Base-by-base conservation (phyloP, 192 early-diverging fungal species). In the Phlyctochytrium bullatum region DNA sequence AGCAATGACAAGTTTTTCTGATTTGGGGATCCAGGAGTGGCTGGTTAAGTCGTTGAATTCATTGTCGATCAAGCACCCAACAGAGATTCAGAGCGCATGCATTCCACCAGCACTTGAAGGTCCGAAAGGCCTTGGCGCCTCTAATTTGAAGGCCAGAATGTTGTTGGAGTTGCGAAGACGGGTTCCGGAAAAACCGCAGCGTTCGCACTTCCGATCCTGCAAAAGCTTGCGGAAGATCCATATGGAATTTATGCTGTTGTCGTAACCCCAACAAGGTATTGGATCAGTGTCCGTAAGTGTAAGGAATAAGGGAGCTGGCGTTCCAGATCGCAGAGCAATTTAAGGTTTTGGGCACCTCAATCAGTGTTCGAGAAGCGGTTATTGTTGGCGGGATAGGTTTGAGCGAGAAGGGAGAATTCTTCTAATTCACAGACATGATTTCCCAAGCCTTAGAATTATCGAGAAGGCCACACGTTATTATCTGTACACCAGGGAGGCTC, bases 271-370 rank as follows among this genome's bases (percentile, higher is more conserved):
- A 92, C 90, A 0, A 83, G 85, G 52, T 98, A 92, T 14, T n/a
- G n/a, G n/a, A n/a, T n/a, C n/a, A n/a, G n/a, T n/a, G n/a, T n/a
- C n/a, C n/a, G n/a, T n/a, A n/a, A n/a, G n/a, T n/a, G n/a, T n/a
- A n/a, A n/a, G n/a, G n/a, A n/a, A n/a, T n/a, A 63, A 91, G 98
- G 52, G 98, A 99, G 75, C 83, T 99, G 17, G 96, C 98, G 0
- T 96, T 90, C 71, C 98, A 99, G 73, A 99, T 99, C 62, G 93
- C 95, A 2, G 96, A 99, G 69, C 96, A 99, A 72, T 99, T 99
- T 67, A 79, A 89, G 34, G 91, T 94, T 2, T 83, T 99, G 1
- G 98, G 98, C 51, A 89, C 89, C 35, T 82, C 88, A 27, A 91
- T 96, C 52, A 90, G 89, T 62, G 56, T 97, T 28, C 89, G 89